Base-by-base conservation (phyloP, 2,329 filamentous ascomycete species). In the Xylaria multiplex region DNA sequence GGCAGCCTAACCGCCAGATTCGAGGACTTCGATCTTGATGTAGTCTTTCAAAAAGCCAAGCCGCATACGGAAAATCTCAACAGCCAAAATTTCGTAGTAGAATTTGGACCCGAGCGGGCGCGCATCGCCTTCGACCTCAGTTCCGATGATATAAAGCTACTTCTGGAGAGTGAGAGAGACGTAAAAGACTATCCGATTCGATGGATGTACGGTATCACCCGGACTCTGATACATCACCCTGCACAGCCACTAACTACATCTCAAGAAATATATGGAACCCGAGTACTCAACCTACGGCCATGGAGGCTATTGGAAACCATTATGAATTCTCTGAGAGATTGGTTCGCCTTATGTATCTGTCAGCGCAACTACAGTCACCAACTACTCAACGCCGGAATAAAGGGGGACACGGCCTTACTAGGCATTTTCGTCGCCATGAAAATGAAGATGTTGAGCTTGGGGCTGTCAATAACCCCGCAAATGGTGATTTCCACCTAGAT, bases 251-350 rank as follows among this genome's bases (percentile, higher is more conserved):
- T 75, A 46, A 71, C 35, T 56, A 27, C 16, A 6, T 19, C 2
- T 35, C 42, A 68, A 89, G 87, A 70, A 92, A 93, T 68, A 84
- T 93, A 30, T 93, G 90, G 89, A 83, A 86, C 53, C 90, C 90
- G 0, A 85, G 87, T 71, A 77, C 78, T 19, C 90, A 93, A 71
- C 81, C 79, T 42, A 81, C 85, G 2, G 74, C 85, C 9, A 82
- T 93, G 50, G 64, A 81, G 71, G 70, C 77, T 3, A 82, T 93
- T 27, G 88, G 86, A 16, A 79, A 81, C 42, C 82, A 85, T 56
- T 93, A 93, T 75, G 86, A 86, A 52, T 90, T 93, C 70, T 92
- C 91, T 0, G 85, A 86, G 32, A 83, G 91, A 58, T 80, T 93
- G 14, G 81, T 85, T 19, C 86, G 85, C 6, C 81, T 93, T 73